Conservation (phyloP, 2,329 filamentous ascomycete genomes). For the Ilyonectria destructans region DNA sequence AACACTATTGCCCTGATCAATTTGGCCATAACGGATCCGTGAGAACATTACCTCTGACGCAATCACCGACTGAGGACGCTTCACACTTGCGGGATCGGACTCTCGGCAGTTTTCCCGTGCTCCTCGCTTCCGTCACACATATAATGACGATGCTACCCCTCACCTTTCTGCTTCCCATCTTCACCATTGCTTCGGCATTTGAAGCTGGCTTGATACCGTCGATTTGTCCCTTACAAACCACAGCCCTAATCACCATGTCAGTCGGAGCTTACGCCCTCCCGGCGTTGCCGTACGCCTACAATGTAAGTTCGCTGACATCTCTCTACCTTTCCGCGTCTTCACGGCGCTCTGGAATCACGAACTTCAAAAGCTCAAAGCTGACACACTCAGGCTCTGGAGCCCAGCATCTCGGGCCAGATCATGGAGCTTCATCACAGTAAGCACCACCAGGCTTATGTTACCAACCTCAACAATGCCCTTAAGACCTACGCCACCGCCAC, state of each 20-base stretch:
- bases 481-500: slow-evolving; percentile 72
- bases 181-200: slow-evolving; percentile 7
- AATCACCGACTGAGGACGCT: slow-evolving; percentile 8
- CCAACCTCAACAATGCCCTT: slow-evolving; percentile 80
- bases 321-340: too few relatives aligned
- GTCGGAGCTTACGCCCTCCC: slow-evolving; percentile 72
- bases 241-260: slow-evolving; percentile 53
- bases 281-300: slow-evolving; percentile 77
- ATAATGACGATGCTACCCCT: slow-evolving; percentile 28
- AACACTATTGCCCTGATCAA: too few relatives aligned
- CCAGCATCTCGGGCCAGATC: slow-evolving; percentile 82
- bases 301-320: slow-evolving; percentile 69
- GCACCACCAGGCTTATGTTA: slow-evolving; percentile 86
- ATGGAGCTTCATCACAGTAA: slow-evolving; percentile 88
- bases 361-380: neutral
- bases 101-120: neutral
- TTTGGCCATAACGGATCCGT: too few relatives aligned
- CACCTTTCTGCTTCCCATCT: slow-evolving; percentile 25
- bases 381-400: slow-evolving; percentile 74
- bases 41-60: slow-evolving; percentile 23
- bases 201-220: slow-evolving; percentile 4
- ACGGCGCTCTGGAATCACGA: neutral
- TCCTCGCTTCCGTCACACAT: slow-evolving; percentile 7
- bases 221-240: neutral
- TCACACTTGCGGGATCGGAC: slow-evolving; percentile 10